Percentiles rank a stretch among this genome's conserved stretches.
Evolutionary conservation across 2,329 filamentous ascomycete species (phyloP).

Genomic region (Penicillium sp.): DNA sequence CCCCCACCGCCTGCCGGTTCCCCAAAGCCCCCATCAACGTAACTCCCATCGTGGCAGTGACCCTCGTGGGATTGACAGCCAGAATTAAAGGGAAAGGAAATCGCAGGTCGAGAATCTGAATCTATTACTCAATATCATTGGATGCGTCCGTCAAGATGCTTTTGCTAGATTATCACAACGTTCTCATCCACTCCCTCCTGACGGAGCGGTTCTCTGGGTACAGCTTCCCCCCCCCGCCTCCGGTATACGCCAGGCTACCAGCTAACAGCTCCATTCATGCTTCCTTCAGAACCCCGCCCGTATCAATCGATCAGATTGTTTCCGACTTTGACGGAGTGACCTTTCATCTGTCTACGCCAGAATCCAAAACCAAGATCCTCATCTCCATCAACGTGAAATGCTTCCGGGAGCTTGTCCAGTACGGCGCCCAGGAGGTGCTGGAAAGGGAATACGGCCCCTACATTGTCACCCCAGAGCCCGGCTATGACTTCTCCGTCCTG

Average conservation of each 20-base stretch:
- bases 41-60: too few species aligned
- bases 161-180: conserved; percentile 97
- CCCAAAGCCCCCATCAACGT: too few species aligned
- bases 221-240: conserved; percentile 12
- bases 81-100: too few species aligned
- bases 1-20: conserved; percentile 30
- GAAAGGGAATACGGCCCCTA: conserved; percentile 90
- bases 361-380: conserved; percentile 84
- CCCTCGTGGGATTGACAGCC: too few species aligned
- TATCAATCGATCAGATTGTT: conserved; percentile 91
- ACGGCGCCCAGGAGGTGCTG: conserved; percentile 84
- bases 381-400: conserved; percentile 93
- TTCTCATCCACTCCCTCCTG: conserved; percentile 89
- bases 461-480: conserved; percentile 75
- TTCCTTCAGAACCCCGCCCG: conserved; percentile 61
- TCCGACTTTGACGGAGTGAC: conserved; percentile 98
- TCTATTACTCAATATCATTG: too few species aligned
- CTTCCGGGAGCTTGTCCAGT: conserved; percentile 81
- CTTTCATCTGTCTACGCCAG: conserved; percentile 95
- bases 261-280: conserved; percentile 35
- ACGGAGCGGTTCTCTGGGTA: conserved; percentile 89
- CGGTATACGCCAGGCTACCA: conserved; percentile 27
- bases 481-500: conserved; percentile 90
- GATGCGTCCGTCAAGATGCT: conserved; percentile 62
- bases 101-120: too few species aligned